phyloP scores from a whole-genome alignment of 164 flowering plant genomes.

The Nymphaea colorata region DNA sequence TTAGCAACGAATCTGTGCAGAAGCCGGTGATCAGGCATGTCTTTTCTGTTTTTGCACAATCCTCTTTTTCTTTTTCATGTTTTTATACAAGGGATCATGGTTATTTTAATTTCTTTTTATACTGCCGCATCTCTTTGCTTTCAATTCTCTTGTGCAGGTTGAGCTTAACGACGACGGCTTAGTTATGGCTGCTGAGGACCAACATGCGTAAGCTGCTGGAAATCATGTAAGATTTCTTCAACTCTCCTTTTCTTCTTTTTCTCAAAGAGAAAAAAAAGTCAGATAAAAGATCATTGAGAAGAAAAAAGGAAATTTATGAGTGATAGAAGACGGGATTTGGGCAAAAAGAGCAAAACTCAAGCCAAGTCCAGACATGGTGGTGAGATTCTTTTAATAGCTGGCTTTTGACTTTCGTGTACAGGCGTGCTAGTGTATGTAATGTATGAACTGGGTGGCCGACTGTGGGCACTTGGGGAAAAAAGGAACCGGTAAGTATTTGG shows the following conservation, averaged over 20 bases:
- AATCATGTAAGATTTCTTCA: not conserved
- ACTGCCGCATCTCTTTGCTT: conserved; percentile 5
- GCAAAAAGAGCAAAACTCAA: not conserved
- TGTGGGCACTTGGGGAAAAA: not conserved
- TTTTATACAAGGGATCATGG: not conserved
- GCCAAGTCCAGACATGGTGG: not conserved
- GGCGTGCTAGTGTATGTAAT: not conserved
- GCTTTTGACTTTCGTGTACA: not conserved
- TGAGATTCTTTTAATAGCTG: not conserved
- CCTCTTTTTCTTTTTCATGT: conserved; percentile 1
- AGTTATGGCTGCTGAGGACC: not conserved
- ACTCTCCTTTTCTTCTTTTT: not conserved
- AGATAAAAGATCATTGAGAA: not conserved
- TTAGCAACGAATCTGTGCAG: conserved; percentile 7
- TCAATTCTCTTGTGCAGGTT: conserved; percentile 7
- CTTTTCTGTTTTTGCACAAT: conserved; percentile 1
- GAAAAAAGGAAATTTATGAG: not conserved
- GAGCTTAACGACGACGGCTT: conserved; percentile 12
- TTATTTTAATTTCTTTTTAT: conserved; percentile 8
- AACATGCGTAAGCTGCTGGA: not conserved
- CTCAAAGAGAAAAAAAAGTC: not conserved
- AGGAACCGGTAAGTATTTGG: not conserved
- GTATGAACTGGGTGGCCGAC: not conserved
- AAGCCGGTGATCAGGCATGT: conserved; percentile 17
- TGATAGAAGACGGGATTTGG: not conserved